phyloP scores from a whole-genome alignment of 305 asterid species.

The Nicotiana rustica region DNA sequence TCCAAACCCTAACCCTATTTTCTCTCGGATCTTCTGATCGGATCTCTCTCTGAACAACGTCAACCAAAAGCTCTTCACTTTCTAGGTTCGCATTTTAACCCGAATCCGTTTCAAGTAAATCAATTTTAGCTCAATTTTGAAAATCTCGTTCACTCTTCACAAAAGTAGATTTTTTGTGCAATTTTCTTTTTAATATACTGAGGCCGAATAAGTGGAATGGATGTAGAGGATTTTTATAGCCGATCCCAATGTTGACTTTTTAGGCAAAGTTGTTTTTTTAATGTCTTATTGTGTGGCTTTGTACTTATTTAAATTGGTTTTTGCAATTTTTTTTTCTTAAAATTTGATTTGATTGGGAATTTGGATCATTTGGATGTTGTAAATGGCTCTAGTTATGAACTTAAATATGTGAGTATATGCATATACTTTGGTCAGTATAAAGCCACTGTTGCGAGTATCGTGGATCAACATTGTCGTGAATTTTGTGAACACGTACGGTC shows the following conservation, averaged over 20 bases:
- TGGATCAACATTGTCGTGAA: neutral
- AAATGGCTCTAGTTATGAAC: neutral
- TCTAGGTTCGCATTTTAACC: conserved; percentile 13
- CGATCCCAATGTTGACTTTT: neutral
- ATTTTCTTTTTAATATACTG: neutral
- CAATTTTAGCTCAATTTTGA: neutral
- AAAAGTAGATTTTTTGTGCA: neutral
- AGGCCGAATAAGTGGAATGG: neutral
- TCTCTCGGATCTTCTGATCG: conserved; percentile 32
- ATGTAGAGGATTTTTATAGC: neutral
- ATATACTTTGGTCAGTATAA: neutral
- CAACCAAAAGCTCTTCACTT: neutral
- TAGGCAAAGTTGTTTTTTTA: neutral
- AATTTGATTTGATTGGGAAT: neutral
- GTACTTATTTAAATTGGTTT: neutral
- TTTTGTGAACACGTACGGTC: neutral
- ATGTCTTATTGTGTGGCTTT: neutral
- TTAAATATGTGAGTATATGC: neutral
- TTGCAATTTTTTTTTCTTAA: neutral
- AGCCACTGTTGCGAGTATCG: neutral
- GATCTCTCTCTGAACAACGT: neutral
- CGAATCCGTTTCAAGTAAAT: neutral
- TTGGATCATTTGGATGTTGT: conserved; percentile 21
- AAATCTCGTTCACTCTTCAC: neutral
- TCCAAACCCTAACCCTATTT: conserved; percentile 30